These are phyloP conservation scores for Kwoniella newhampshirensis DNA, from an alignment of 768 basidiomycete species.

Conservation along the genomic window DNA sequence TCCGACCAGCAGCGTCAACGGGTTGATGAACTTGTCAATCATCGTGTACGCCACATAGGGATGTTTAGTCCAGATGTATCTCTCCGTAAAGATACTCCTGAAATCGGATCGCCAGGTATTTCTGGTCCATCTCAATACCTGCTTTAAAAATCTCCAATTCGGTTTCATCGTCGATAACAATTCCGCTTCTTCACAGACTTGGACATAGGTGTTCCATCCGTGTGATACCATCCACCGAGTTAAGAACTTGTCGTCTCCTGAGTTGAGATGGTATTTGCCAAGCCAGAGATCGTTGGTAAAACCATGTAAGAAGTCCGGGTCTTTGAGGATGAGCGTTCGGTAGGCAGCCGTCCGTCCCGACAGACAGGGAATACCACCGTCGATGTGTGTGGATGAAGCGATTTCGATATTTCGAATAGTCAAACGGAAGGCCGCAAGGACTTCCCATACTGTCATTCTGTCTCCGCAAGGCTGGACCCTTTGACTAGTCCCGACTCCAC, in stretches of 20 bases:
- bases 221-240: constrained; percentile 96
- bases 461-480: constrained; percentile 77
- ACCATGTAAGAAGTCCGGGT: constrained; percentile 86
- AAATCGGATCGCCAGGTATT: constrained; percentile 93
- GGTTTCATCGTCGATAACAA: constrained; percentile 92
- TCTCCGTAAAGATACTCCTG: constrained; percentile 81
- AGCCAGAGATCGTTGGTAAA: constrained; percentile 95
- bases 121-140: constrained; percentile 87
- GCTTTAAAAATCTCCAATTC: constrained; percentile 92
- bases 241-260: constrained; percentile 90
- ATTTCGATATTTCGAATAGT: constrained; percentile 95
- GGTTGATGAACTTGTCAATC: constrained; percentile 61
- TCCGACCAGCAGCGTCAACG: constrained; percentile 76
- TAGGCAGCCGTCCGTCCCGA: constrained; percentile 92
- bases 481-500: constrained; percentile 88
- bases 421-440: constrained; percentile 86
- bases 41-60: constrained; percentile 83
- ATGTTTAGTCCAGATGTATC: constrained; percentile 81
- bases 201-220: constrained; percentile 90
- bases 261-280: constrained; percentile 90
- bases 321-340: constrained; percentile 89
- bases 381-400: constrained; percentile 81
- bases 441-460: constrained; percentile 89
- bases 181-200: constrained; percentile 59
- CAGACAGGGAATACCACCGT: constrained; percentile 86